Evolutionary conservation across 2,329 filamentous ascomycete species (phyloP), one percentile per base, ranked within the genome.

Genomic region (Pseudocercospora macadamiae): DNA sequence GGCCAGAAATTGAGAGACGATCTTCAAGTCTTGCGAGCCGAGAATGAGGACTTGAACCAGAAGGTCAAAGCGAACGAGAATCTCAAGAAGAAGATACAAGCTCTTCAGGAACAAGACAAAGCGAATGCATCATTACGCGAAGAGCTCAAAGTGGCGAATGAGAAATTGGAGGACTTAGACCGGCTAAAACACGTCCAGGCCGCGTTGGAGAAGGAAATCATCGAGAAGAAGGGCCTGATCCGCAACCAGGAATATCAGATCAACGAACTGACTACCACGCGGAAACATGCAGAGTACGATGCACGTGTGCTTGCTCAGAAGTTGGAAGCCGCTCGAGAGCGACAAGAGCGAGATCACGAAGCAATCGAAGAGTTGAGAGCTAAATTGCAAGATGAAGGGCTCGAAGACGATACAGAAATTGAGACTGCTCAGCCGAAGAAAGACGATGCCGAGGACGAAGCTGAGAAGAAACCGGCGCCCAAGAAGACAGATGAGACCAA

Each of bases 71-170:
- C 79, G 19, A 81, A 80, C 57, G 80, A 82, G 64, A 82, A 82
- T 57, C 74, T 82, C 19, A 80, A 78, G 66, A 82, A 81, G 73
- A 82, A 82, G 71, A 81, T 82, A 26, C 78, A 81, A 60, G 72
- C 77, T 3, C 67, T 82, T 39, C 77, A 79, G 39, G 79, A 81
- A 51, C 76, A 80, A 58, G 77, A 79, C 18, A 79, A 77, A 57
- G 71, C 71, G 9, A 72, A 77, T 23, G 74, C 76, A 18, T 68
- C 72, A 3, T 66, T 81, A 1, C 74, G 77, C 7, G 75, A 79
- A 63, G 78, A 81, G 56, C 71, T 81, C 26, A 77, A 79, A 59
- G 66, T 70, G 39, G 74, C 76, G 9, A 71, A 74, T 19, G 79
- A 81, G 48, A 71, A 76, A 42, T 61, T 81, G 4, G 71, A 77